These are phyloP conservation scores for Backusella sp. DNA, from an alignment of 192 early-diverging fungal species.

Conservation along the genomic window DNA sequence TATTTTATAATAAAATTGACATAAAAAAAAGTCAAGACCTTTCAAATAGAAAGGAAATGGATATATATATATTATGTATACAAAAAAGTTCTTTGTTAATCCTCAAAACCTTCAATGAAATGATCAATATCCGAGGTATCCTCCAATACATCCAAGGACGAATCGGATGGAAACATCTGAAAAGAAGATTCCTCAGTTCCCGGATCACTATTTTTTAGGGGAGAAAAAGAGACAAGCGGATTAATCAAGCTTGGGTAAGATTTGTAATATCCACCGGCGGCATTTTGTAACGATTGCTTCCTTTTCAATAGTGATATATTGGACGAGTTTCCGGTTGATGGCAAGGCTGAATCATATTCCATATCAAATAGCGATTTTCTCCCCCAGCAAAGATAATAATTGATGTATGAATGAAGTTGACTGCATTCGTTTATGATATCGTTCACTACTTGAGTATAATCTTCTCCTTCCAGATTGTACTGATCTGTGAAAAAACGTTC, in stretches of 20 bases:
- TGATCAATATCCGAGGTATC: neutral
- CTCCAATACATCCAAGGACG: neutral
- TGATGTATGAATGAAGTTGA: neutral
- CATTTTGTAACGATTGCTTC: neutral
- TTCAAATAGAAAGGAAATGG: too few species aligned
- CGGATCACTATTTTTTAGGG: neutral
- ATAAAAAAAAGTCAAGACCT: neutral
- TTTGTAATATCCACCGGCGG: neutral
- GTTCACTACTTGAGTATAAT: neutral
- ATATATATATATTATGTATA: neutral
- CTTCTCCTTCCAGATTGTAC: neutral
- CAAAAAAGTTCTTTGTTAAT: neutral
- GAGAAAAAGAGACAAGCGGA: neutral
- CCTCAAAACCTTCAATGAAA: neutral
- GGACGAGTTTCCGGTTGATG: neutral
- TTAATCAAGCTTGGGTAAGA: neutral
- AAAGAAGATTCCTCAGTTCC: neutral
- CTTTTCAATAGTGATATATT: neutral
- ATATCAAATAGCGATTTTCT: constrained; percentile 17
- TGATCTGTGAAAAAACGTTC: neutral
- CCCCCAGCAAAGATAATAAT: constrained; percentile 19
- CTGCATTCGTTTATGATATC: neutral
- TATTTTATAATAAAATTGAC: neutral
- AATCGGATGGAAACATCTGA: neutral
- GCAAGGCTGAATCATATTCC: neutral